Base-by-base conservation (phyloP, 2,329 filamentous ascomycete species). In the Colletotrichum musae region DNA sequence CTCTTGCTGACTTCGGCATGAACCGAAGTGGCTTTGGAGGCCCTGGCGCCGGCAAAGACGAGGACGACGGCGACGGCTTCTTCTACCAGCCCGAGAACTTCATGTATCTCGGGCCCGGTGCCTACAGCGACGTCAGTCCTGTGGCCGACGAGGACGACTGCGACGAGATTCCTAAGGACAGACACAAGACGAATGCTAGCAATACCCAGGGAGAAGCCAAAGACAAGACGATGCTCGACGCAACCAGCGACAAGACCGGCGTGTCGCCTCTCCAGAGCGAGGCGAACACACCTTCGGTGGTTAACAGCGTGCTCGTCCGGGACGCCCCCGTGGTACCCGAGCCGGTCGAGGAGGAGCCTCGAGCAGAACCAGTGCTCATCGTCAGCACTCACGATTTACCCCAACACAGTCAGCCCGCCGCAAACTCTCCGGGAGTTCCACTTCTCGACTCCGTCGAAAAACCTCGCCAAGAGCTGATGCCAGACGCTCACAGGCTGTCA, bases 11-110 rank as follows among this genome's bases (percentile, higher is more conserved):
- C 54, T 72, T 68, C 28, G 72, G 72, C 45, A 73, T 63, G 56
- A 56, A 16, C 7, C 50, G 54, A 71, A 71, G 51, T 72, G 71
- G 50, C 59, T 36, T 68, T 58, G 24, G 67, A 32, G 24, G 60
- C 68, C 68, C 68, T 3, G 1, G 50, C 62, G 76, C 77, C 75
- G 74, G 75, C 5, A 78, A 79, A 6, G 74, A 75, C 24, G 76
- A 78, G 1, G 74, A 81, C 70, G 80, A 79, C 50, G 71, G 78
- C 58, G 71, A 75, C 36, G 73, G 78, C 50, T 80, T 73, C 2
- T 84, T 85, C 65, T 87, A 87, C 68, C 84, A 87, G 69, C 84
- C 85, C 3, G 86, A 86, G 70, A 83, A 80, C 70, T 86, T 88
- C 71, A 86, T 87, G 81, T 87, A 83, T 71, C 80, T 87, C 16